These are phyloP conservation scores for Fusarium sp. DNA, from an alignment of 2,329 filamentous ascomycete species.

Conservation along the genomic window DNA sequence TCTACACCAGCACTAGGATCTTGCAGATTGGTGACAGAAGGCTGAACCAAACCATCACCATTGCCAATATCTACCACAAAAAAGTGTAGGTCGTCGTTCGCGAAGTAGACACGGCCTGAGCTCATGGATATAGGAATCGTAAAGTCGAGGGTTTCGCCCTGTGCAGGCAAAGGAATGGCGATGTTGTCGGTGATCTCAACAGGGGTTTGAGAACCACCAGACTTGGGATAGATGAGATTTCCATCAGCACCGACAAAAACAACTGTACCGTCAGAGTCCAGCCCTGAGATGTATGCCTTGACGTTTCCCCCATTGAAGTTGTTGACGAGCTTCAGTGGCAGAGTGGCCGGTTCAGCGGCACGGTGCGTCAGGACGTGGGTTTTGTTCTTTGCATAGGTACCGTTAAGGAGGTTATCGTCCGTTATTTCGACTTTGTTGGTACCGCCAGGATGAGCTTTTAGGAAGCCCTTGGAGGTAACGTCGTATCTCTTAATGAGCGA, in stretches of 20 bases:
- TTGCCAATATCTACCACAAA: conserved; percentile 55
- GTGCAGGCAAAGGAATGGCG: conserved; percentile 59
- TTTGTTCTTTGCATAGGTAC: conserved; percentile 50
- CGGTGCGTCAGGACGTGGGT: conserved; percentile 10
- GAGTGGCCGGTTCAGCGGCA: conserved; percentile 20
- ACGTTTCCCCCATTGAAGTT: conserved; percentile 58
- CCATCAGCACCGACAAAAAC: conserved; percentile 63
- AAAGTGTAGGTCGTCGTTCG: conserved; percentile 60
- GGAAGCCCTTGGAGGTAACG: conserved; percentile 48
- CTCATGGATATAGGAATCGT: conserved; percentile 59
- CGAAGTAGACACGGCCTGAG: conserved; percentile 63
- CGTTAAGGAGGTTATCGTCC: conserved; percentile 58
- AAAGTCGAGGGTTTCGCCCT: conserved; percentile 57
- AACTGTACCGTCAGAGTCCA: conserved; percentile 57
- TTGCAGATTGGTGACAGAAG: conserved; percentile 60
- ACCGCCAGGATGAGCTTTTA: conserved; percentile 52
- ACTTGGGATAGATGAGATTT: conserved; percentile 60
- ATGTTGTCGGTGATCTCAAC: conserved; percentile 58
- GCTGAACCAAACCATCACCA: conserved; percentile 63
- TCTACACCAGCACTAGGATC: conserved; percentile 62
- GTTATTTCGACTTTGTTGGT: conserved; percentile 55
- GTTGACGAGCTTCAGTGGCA: conserved; percentile 59
- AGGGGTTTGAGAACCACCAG: conserved; percentile 55
- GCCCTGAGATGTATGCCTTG: conserved; percentile 63
- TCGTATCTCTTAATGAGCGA: conserved; percentile 24